Percentiles rank a stretch among this genome's conserved stretches.
Evolutionary conservation across 176 grass and related monocot species (phyloP).

Genomic region (Ensete glaucum): DNA sequence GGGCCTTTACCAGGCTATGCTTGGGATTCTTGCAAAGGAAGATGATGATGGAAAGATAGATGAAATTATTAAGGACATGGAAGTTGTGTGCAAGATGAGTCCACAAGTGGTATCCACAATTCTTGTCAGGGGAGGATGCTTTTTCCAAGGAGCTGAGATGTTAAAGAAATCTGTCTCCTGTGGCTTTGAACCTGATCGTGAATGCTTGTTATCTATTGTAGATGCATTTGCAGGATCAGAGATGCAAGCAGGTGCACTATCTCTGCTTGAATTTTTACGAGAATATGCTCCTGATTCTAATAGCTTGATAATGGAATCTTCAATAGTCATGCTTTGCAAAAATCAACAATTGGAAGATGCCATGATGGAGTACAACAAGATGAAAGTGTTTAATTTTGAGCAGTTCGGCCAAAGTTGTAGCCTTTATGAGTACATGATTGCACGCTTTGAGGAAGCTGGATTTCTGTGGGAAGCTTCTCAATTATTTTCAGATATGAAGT

Average conservation of each 20-base stretch:
- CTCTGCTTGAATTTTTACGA: conserved; percentile 61
- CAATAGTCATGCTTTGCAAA: conserved; percentile 71
- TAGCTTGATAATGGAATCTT: conserved; percentile 58
- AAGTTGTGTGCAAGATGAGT: conserved; percentile 50
- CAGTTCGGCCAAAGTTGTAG: conserved; percentile 35
- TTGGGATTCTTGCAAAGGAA: conserved; percentile 44
- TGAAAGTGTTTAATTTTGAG: conserved; percentile 27
- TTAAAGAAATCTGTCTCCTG: conserved; percentile 56
- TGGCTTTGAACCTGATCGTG: conserved; percentile 49
- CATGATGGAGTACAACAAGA: conserved; percentile 53
- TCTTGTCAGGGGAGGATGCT: conserved; percentile 55
- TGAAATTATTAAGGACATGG: conserved; percentile 66
- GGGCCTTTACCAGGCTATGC: conserved; percentile 46
- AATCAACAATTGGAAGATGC: conserved; percentile 37
- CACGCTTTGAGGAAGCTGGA: conserved; percentile 49
- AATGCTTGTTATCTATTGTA: conserved; percentile 54
- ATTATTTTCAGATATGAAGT: conserved; percentile 73
- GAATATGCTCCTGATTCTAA: conserved; percentile 39
- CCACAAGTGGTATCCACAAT: conserved; percentile 34
- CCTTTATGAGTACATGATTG: conserved; percentile 67
- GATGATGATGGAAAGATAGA: conserved; percentile 37
- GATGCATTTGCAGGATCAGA: conserved; percentile 46
- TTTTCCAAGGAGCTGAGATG: conserved; percentile 51
- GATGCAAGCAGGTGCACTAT: conserved; percentile 39
- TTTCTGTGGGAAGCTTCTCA: conserved; percentile 65